Evolutionary conservation across 306 rosid genomes (phyloP), one percentile per base, ranked within the genome.

Genomic region (Oxytropis ochrocephala): DNA sequence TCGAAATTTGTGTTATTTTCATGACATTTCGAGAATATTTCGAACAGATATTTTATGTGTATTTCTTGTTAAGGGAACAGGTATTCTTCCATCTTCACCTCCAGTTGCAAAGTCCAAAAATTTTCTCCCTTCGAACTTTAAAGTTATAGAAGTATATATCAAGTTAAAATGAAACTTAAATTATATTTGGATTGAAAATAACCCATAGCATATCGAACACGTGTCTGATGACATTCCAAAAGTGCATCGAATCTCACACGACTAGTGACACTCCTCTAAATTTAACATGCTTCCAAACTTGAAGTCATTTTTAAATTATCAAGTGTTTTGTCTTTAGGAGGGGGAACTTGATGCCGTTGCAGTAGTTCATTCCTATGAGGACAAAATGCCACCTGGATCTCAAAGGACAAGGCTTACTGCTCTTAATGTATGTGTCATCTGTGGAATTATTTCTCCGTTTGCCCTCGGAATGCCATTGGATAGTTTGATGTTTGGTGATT

Each of bases 291-390:
- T 75, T 79, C 69, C 67, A 21, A 30, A 67, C 47, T 53, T 39
- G 56, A 64, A 29, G 58, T 60, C 39, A 27, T 55, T 70, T 74
- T 54, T 66, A 2, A 49, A 73, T 65, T 32, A 48, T 67, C 54
- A 59, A 3, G 46, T 68, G 75, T 79, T 47, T 51, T 67, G 29
- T 82, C 30, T 70, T 36, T 75, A 94, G 98, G 98, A 90, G 63
- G 97, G 87, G 51, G 90, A 90, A 54, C 80, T 82, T 68, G 98
- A 94, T 46, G 85, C 87, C 48, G 77, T 75, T 69, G 89, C 92
- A 46, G 77, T 87, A 49, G 95, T 94, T 82, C 90, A 94, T 82
- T 88, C 97, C 14, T 94, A 94, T 60, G 98, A 94, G 79, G 95
- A 82, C 69, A 87, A 79, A 35, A 38, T 29, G 38, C 81, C 96